Evolutionary conservation across 192 early-diverging fungal genomes (phyloP), one percentile per base, ranked within the genome.

Genomic region (Umbelopsis vinacea): DNA sequence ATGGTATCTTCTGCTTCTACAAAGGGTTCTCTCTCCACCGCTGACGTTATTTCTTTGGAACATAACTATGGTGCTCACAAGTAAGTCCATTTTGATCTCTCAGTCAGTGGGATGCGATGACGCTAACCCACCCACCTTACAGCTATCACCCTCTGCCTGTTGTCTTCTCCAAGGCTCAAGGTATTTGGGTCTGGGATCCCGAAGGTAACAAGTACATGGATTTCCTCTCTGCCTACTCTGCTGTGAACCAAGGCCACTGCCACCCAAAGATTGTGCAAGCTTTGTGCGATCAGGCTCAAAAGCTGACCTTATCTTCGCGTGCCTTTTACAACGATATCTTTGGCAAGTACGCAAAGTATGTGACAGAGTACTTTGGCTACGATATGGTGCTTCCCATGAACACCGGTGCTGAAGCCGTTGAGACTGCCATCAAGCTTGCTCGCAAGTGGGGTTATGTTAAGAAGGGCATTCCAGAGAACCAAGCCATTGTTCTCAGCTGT

Each of bases 341-440:
- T 80, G 96, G 95, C 7, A 77, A 83, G 53, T 96, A 93, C 73
- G 96, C 95, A 63, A 91, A 94, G 75, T 99, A 93, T 78, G 80
- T 99, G 46, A 92, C 95, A 19, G 90, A 92, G 81, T 97, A 90
- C 83, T 99, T 99, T 86, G 92, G 93, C 2, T 96, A 93, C 74
- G 95, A 98, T 54, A 99, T 98, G 97, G 93, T 99, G 54, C 85
- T 98, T 50, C 97, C 97, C 55, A 98, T 97, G 93, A 99, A 99
- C 88, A 98, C 97, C 11, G 97, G 97, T 67, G 95, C 96, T 53
- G 97, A 99, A 76, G 97, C 95, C 6, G 97, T 99, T 35, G 97
- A 99, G 81, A 99, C 97, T 7, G 97, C 94, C 29, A 92, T 99
- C 78, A 99, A 99, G 87, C 88, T 99, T 15, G 92, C 97, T 43